Conservation (phyloP, 176 grass and related monocot species). For the Cymbopogon citratus region DNA sequence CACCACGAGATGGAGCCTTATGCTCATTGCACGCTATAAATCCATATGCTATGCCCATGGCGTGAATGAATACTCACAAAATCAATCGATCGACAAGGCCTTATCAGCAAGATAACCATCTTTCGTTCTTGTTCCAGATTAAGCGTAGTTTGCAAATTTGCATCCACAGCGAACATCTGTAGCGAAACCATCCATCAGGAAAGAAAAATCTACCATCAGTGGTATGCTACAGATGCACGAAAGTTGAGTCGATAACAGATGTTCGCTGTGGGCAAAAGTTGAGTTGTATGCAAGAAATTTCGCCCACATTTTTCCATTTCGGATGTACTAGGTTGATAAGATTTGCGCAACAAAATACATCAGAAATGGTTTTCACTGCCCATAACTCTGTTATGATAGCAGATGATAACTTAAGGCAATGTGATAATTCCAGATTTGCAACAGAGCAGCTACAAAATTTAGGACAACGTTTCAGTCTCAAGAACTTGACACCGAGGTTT, state of each 20-base stretch:
- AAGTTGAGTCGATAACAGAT: background rate
- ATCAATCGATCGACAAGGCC: background rate
- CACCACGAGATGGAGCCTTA: background rate
- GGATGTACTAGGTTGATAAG: background rate
- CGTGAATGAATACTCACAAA: background rate
- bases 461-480: constrained; percentile 10
- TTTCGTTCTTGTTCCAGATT: background rate
- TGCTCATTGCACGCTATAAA: background rate
- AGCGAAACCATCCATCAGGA: background rate
- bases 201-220: background rate
- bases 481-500: constrained; percentile 1
- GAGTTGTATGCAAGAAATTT: background rate
- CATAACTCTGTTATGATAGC: background rate
- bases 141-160: background rate
- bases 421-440: constrained; percentile 30
- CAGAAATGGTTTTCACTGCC: background rate
- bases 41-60: too few species aligned
- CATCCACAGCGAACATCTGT: background rate
- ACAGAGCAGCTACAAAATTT: constrained; percentile 54
- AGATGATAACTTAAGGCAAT: constrained; percentile 21
- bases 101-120: background rate
- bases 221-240: background rate
- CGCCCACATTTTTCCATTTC: constrained; percentile 1
- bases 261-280: too few species aligned
- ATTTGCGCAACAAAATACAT: background rate